Evolutionary conservation across 202 grass and related monocot genomes (phyloP), one percentile per base, ranked within the genome.

Genomic region (Eragrostis tef): DNA sequence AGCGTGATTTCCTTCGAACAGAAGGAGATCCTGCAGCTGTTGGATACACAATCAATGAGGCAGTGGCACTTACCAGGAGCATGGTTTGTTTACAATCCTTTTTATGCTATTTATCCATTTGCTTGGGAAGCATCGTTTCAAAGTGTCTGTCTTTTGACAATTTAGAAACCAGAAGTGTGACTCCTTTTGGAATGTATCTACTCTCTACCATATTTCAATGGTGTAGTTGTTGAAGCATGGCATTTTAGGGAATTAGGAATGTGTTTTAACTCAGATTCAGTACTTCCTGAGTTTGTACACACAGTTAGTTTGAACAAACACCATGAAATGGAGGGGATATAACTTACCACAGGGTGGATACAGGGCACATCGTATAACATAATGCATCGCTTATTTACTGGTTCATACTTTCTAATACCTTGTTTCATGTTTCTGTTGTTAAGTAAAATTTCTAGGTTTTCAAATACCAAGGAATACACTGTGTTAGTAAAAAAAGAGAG

Each of bases 21-120:
- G 92, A 98, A 77, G 96, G 96, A 15, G 87, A 95, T 83, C 96
- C 96, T 25, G 87, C 92, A 76, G 88, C 96, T 87, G 62, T 93
- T 82, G 96, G 96, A 52, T 98, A 98, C 83, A 95, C 95, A 56
- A 98, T 98, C 43, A 93, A 91, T 61, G 95, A 95, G 84, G 85
- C 92, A 83, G 74, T 95, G 82, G 71, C 90, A 85, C 95, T 98
- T 78, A 88, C 80, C 53, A 90, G 96, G 77, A 98, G 96, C 87
- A 89, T 91, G 92, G 96, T 98, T 88, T 78, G 90, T 87, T 90
- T 67, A 21, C 78, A 11, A 9, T 47, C 52, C 64, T 46, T 16
- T 29, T 70, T 31, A 29, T 47, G 1, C 25, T 31, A 15, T 70
- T 15, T 59, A 11, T 70, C 15, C 24, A 27, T 44, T 57, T 46